Evolutionary conservation across 1,284 basidiomycete genomes (phyloP), one percentile per base, ranked within the genome.

Genomic region (Apiotrichum veenhuisii): DNA sequence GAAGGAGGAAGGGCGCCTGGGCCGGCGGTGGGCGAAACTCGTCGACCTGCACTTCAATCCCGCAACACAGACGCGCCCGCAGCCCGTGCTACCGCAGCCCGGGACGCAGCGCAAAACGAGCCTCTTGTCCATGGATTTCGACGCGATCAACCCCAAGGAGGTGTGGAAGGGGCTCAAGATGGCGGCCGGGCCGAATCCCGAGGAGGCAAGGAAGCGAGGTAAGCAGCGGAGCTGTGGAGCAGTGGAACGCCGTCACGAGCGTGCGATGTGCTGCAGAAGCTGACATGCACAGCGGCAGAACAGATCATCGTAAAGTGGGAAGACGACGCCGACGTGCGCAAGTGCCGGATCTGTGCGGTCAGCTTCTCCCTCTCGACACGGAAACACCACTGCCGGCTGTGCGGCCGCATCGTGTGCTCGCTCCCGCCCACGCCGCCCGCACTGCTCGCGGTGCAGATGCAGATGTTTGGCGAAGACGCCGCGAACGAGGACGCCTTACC

Each of bases 281-380:
- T 26, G 9, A 11, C 20, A 50, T 34, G 15, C 17, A 25, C 59
- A 90, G 90, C 83, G 54, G 85, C 85, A 3, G 95, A 98, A 74
- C 93, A 97, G 77, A 80, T 82, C 34, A 94, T 98, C 65, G 92
- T 97, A 4, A 91, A 92, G 15, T 98, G 95, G 95, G 86, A 97
- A 73, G 86, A 89, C 38, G 95, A 97, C 69, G 79, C 82, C 0
- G 72, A 81, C 12, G 89, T 86, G 0, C 83, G 83, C 33, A 84
- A 85, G 54, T 98, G 94, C 78, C 87, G 89, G 1, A 80, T 94
- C 61, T 98, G 95, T 84, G 75, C 87, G 34, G 82, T 89, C 0
- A 83, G 86, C 0, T 98, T 98, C 72, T 86, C 89, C 1, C 78
- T 98, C 1, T 89, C 90, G 0, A 95, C 92, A 59, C 85, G 95